These are phyloP conservation scores for Senna tora DNA, from an alignment of 306 rosid species.

Conservation along the genomic window DNA sequence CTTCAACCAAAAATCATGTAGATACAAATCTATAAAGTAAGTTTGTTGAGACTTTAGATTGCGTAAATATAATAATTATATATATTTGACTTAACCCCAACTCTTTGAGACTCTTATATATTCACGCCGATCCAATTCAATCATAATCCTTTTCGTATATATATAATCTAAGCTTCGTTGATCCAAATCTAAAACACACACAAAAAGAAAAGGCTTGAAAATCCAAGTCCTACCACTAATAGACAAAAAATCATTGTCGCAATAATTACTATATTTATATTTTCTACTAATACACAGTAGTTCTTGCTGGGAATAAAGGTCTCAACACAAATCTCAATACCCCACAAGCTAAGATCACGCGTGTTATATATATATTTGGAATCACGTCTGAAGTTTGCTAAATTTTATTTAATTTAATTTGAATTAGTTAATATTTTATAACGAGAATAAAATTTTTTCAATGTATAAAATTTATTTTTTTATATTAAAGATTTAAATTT, in stretches of 20 bases:
- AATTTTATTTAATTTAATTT: no score
- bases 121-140: background rate
- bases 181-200: no score
- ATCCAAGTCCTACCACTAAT: background rate
- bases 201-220: background rate
- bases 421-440: no score
- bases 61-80: no score
- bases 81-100: background rate
- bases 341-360: conserved; percentile 26
- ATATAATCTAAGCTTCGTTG: background rate
- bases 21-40: no score
- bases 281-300: background rate
- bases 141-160: background rate
- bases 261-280: background rate
- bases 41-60: background rate
- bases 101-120: background rate
- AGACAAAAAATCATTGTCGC: background rate
- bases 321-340: background rate
- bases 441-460: no score
- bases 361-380: background rate
- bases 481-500: no score
- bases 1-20: no score
- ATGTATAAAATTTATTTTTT: no score
- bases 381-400: no score
- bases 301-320: background rate